A percentile compares a stretch with the other conserved stretches of the same genome.
Conservation (phyloP, 169 alveolate genomes). For the Plasmodium blacklocki region DNA sequence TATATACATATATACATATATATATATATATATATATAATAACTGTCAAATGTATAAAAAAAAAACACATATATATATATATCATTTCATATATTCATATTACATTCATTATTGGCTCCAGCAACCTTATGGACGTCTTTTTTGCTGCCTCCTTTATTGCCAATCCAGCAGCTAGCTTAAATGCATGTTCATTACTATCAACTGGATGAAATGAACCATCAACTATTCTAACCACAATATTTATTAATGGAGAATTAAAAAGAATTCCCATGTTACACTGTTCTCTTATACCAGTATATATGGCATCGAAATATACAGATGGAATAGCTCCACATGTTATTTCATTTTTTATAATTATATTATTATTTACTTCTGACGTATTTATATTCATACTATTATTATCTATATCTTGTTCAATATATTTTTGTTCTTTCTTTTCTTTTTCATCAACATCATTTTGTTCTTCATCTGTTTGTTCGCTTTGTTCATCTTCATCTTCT, state of each 20-base stretch:
- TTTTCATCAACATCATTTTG: not conserved
- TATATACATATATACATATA: not conserved
- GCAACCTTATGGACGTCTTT: slow-evolving; percentile 83
- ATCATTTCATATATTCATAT: not conserved
- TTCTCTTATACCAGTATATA: slow-evolving; percentile 86
- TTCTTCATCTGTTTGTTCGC: not conserved
- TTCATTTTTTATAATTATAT: slow-evolving; percentile 83
- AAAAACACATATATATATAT: not conserved
- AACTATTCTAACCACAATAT: slow-evolving; percentile 84
- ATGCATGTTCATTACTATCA: slow-evolving; percentile 91
- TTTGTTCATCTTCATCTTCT: slow-evolving; percentile 37
- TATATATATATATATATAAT: not conserved
- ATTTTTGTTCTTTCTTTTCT: slow-evolving; percentile 1
- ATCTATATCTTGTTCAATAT: slow-evolving; percentile 3
- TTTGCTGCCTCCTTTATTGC: slow-evolving; percentile 90
- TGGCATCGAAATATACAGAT: slow-evolving; percentile 87
- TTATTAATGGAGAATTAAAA: slow-evolving; percentile 89
- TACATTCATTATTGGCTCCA: slow-evolving; percentile 94
- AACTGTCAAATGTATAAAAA: not conserved
- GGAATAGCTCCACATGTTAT: slow-evolving; percentile 91
- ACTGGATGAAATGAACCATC: slow-evolving; percentile 92
- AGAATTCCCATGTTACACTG: slow-evolving; percentile 87
- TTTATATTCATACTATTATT: slow-evolving; percentile 66
- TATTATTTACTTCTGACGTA: slow-evolving; percentile 74
- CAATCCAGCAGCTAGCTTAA: slow-evolving; percentile 89